These are phyloP conservation scores for Datisca glomerata DNA, from an alignment of 306 rosid species.

Conservation along the genomic window DNA sequence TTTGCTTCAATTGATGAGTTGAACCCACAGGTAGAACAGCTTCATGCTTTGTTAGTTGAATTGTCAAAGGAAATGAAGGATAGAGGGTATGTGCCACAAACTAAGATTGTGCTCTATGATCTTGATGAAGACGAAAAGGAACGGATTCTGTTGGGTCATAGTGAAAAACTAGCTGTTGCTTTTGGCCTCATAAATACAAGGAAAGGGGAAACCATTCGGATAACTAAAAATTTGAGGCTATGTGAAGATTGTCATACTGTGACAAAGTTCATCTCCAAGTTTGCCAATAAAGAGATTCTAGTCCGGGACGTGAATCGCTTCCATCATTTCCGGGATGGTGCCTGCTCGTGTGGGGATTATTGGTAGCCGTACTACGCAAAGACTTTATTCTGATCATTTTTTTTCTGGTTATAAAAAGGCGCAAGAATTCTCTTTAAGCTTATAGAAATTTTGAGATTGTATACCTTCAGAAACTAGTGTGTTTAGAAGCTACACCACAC, in stretches of 20 bases:
- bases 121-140: conserved; percentile 84
- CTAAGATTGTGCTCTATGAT: conserved; percentile 57
- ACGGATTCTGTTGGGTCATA: conserved; percentile 65
- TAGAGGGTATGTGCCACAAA: conserved; percentile 55
- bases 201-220: conserved; percentile 59
- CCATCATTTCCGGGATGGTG: conserved; percentile 71
- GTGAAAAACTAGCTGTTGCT: conserved; percentile 89
- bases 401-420: too few species aligned
- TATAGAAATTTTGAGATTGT: too few species aligned
- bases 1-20: conserved; percentile 55
- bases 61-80: conserved; percentile 68
- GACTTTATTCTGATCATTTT: too few species aligned
- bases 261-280: conserved; percentile 70
- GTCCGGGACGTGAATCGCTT: conserved; percentile 89
- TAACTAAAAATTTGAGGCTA: conserved; percentile 76
- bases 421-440: too few species aligned
- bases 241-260: conserved; percentile 94
- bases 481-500: too few species aligned
- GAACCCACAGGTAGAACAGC: conserved; percentile 55
- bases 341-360: conserved; percentile 88
- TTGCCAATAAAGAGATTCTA: conserved; percentile 66
- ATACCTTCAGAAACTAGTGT: too few species aligned
- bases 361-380: conserved; percentile 77
- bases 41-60: conserved; percentile 47
- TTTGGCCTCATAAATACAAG: conserved; percentile 74